Conservation (phyloP, 139 green algal genomes). For the Tetraselmis chui region DNA sequence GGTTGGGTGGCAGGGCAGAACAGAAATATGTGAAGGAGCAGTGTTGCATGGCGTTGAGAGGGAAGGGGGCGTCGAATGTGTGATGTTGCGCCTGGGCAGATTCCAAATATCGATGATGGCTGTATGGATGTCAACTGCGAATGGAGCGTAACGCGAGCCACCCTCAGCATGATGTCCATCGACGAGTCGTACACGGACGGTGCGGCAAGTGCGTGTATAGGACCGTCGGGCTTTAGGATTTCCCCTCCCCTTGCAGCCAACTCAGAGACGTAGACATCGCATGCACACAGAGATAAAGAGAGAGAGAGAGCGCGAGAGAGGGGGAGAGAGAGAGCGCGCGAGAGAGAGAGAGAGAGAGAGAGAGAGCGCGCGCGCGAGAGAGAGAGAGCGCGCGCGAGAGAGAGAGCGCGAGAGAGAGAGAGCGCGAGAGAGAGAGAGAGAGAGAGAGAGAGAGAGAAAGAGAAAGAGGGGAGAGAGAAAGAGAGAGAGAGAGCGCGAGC, state of each 20-base stretch:
- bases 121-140: neutral
- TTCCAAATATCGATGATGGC: too few species aligned
- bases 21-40: too few species aligned
- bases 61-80: too few species aligned
- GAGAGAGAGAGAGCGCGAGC: neutral
- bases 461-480: neutral
- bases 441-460: neutral
- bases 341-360: neutral
- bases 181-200: neutral
- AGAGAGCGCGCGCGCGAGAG: too few species aligned
- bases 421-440: neutral
- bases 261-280: neutral
- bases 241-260: neutral
- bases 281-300: neutral
- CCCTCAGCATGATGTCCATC: neutral
- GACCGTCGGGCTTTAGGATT: neutral
- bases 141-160: neutral
- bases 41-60: too few species aligned
- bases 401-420: neutral
- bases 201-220: neutral
- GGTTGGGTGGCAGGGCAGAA: too few species aligned
- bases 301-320: neutral
- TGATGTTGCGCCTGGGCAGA: too few species aligned
- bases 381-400: too few species aligned
- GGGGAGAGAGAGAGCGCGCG: neutral